Evolutionary conservation across 352 stramenopile species (phyloP), one percentile per base, ranked within the genome.

Genomic region (Aphanomyces cochlioides): DNA sequence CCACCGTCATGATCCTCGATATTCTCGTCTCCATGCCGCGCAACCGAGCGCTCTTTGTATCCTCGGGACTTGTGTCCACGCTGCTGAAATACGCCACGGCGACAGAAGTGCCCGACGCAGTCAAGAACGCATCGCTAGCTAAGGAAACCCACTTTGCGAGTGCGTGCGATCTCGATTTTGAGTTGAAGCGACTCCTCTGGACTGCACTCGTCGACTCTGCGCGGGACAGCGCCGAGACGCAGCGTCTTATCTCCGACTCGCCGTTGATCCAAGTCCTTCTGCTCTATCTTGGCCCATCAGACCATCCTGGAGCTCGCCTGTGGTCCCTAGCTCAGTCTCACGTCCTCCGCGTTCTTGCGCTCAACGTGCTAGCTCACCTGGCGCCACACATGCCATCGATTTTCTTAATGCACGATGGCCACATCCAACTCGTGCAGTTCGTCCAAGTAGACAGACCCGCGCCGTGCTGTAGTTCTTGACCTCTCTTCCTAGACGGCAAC

Each of bases 111-210:
- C 77, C 64, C 17, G n/a, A 37, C 5, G 21, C 53, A 19, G 13
- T 48, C 1, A 73, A 67, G 47, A 63, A 61, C 3, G 75, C 74
- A 4, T 78, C 78, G 21, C 79, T 91, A 2, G 81, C 83, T 4
- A 87, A 81, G 48, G 76, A 69, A 6, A 77, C 85, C 50, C 69
- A 86, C 63, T 93, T 89, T 66, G 80, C 82, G 12, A 90, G 79
- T n/a, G 85, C 78, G 53, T 78, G 79, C 50, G 81, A 88, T 56
- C 83, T 89, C 54, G 84, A 93, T 68, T 83, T 93, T 41, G 85
- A 93, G 73, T 90, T 93, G 74, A 93, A 93, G 75, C 84, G 90
- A 67, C 78, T 84, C 69, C 61, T 92, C 10, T 93, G 84, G 85
- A 78, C 82, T 48, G 21, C 92, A 10, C 63, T 93, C 12, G 78